Percentiles rank a stretch among this genome's conserved stretches.
These are phyloP conservation scores for Thermochaetoides thermophila DNA, from an alignment of 495 filamentous ascomycete species.

Conservation along the genomic window DNA sequence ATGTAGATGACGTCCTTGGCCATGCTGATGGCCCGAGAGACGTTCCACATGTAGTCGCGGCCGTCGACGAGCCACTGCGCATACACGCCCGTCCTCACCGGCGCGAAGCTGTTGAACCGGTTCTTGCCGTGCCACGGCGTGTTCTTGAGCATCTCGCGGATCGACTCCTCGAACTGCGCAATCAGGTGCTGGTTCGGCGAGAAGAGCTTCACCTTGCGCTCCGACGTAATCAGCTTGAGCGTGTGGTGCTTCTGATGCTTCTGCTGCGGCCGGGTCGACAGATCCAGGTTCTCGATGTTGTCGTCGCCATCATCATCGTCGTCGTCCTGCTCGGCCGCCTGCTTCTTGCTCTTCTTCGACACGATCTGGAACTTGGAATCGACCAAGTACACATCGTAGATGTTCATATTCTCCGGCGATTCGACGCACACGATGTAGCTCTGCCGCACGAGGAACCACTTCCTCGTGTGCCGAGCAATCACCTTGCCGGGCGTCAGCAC, in stretches of 20 bases:
- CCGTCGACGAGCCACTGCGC: conserved; percentile 97
- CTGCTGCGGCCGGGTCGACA: conserved; percentile 40
- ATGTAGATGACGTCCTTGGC: conserved; percentile 98
- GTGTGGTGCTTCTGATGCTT: conserved; percentile 73
- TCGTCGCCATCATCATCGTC: no score
- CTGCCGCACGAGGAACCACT: conserved; percentile 97
- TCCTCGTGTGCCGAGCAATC: conserved; percentile 68
- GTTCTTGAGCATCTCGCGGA: conserved; percentile 63
- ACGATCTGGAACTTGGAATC: conserved; percentile 72
- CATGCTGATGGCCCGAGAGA: conserved; percentile 92
- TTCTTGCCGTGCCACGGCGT: conserved; percentile 73
- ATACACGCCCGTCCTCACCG: conserved; percentile 70
- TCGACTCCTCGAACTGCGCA: conserved; percentile 85
- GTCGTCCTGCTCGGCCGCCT: conserved; percentile 33
- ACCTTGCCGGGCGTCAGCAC: conserved; percentile 61
- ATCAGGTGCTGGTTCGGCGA: conserved; percentile 82
- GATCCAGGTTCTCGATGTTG: conserved; percentile 21
- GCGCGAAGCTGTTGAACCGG: conserved; percentile 87
- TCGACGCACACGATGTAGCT: conserved; percentile 97
- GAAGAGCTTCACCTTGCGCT: conserved; percentile 78
- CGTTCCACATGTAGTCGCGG: conserved; percentile 98
- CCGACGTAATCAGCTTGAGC: conserved; percentile 69
- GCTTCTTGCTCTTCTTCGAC: conserved; percentile 55
- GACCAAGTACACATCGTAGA: conserved; percentile 94
- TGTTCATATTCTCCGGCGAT: conserved; percentile 95